Evolutionary conservation across 345 rosid species (phyloP), one percentile per base, ranked within the genome.

Genomic region (Lumnitzera racemosa): DNA sequence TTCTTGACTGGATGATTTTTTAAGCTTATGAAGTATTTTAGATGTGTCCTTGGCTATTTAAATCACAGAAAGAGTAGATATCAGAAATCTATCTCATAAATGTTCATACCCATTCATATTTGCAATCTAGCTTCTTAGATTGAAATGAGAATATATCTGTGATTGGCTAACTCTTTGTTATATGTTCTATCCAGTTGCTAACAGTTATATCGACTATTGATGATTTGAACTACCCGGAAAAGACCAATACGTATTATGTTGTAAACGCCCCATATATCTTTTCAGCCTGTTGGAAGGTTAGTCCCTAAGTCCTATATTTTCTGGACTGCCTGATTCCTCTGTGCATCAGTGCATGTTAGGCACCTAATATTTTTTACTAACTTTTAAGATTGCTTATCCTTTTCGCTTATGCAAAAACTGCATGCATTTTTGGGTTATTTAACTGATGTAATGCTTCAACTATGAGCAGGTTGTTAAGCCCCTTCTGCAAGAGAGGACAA

Each of bases 221-320:
- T 72, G 99, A 94, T 74, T 74, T 87, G 74, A 94, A 94, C 79
- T 94, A 94, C 67, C 99, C 99, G 2, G 97, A 94, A 85, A 94
- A 83, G 84, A 85, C 99, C 17, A 74, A 79, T 64, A 76, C 91
- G 0, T 94, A 94, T 72, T 94, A 82, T 72, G 81, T 90, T 65
- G 97, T 83, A 56, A 94, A 94, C 62, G 97, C 73, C 51, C 99
- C 97, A 16, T 90, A 87, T 68, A 76, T 94, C 77, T 94, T 94
- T 76, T 86, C 97, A 8, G 90, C 97, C 48, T 85, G 97, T 74
- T 94, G 96, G 96, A 94, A 86, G 87, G 95, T 84, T 59, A 70
- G 61, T 49, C 10, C 50, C 25, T 14, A 20, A 36, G 53, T 24
- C 13, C 53, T 47, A 64, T 47, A 17, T 49, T 41, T 16, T 15